Conservation (phyloP, 2,329 filamentous ascomycete genomes). For the Aspergillus sp. region DNA sequence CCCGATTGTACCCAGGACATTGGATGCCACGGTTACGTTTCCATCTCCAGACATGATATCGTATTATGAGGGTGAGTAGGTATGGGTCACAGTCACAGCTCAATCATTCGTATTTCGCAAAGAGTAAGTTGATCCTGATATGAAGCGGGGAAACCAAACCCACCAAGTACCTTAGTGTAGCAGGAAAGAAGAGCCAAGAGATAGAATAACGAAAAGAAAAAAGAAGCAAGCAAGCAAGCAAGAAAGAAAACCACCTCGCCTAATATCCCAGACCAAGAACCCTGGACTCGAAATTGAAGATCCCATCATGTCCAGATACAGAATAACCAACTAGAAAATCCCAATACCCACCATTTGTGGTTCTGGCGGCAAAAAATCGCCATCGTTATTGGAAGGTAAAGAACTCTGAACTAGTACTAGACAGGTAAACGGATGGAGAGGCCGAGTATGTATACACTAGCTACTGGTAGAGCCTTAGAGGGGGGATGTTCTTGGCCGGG, state of each 20-base stretch:
- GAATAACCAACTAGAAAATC: not conserved
- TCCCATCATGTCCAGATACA: not conserved
- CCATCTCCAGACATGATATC: slow-evolving; percentile 7
- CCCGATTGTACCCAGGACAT: slow-evolving; percentile 37
- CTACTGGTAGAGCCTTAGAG: slow-evolving; percentile 2
- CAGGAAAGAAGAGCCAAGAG: not conserved
- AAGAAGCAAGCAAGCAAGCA: not conserved
- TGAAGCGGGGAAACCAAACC: no score
- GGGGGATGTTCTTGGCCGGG: not conserved
- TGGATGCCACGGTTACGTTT: slow-evolving; percentile 30
- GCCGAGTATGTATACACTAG: no score
- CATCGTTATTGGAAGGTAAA: slow-evolving; percentile 5
- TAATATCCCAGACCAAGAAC: not conserved
- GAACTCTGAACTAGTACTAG: slow-evolving; percentile 14
- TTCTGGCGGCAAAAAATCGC: slow-evolving; percentile 1
- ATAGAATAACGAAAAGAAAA: not conserved
- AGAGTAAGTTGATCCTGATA: no score
- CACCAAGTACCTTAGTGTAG: not conserved
- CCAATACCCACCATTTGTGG: not conserved
- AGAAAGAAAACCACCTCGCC: not conserved
- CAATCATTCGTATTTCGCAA: not conserved
- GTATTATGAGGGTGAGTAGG: not conserved
- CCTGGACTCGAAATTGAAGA: not conserved
- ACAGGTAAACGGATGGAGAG: slow-evolving; percentile 14
- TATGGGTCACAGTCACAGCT: not conserved